phyloP scores from a whole-genome alignment of 768 basidiomycete genomes.

The Russula griseocarnosa region DNA sequence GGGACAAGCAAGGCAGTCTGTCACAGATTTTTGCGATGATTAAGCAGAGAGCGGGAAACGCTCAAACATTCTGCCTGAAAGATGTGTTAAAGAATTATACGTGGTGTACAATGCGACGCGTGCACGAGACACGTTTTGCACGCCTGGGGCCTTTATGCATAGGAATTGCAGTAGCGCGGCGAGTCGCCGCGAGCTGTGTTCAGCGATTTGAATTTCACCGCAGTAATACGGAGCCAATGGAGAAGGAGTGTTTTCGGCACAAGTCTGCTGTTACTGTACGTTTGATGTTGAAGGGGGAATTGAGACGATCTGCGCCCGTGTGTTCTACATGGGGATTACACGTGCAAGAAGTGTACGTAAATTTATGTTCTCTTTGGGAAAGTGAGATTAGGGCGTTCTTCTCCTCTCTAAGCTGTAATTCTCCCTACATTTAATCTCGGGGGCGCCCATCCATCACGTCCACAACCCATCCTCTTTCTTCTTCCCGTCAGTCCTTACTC shows the following conservation, averaged over 20 bases:
- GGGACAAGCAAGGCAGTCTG: too few species aligned
- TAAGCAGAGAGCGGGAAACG: too few species aligned
- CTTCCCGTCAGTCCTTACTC: slow-evolving; percentile 3
- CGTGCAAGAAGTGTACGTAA: not conserved
- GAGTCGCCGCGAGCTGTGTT: slow-evolving; percentile 49
- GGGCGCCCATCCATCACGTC: not conserved
- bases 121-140: slow-evolving; percentile 35
- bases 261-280: not conserved
- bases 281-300: not conserved
- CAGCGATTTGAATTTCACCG: slow-evolving; percentile 38
- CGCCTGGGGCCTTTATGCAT: slow-evolving; percentile 37
- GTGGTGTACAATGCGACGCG: slow-evolving; percentile 36
- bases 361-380: too few species aligned
- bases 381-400: not conserved
- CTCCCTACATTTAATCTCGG: not conserved
- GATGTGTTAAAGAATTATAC: too few species aligned
- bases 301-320: not conserved
- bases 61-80: slow-evolving; percentile 25
- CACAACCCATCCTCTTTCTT: slow-evolving; percentile 24
- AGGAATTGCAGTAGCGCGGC: not conserved
- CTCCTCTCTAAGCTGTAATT: not conserved
- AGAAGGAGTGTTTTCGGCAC: too few species aligned
- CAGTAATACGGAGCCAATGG: not conserved
- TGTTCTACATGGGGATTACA: not conserved
- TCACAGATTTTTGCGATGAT: too few species aligned